Evolutionary conservation across 2,329 filamentous ascomycete genomes (phyloP).

Genomic region (Paecilomyces fulvus): DNA sequence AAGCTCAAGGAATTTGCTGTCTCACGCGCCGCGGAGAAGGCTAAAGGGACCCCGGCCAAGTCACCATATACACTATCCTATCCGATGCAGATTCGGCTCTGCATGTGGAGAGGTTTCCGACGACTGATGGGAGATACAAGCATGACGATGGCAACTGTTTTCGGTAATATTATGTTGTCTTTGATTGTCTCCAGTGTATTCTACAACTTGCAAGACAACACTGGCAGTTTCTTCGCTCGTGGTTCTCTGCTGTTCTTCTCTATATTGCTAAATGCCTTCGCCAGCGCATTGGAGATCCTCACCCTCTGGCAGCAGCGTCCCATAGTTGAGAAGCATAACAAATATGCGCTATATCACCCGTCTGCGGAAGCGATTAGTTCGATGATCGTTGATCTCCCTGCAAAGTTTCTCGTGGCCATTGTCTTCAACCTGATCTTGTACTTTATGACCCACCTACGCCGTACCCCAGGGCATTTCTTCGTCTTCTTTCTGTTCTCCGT

Average conservation of each 20-base stretch:
- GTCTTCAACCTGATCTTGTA: constrained; percentile 74
- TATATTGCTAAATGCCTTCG: constrained; percentile 77
- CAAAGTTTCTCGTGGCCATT: constrained; percentile 65
- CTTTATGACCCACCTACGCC: constrained; percentile 75
- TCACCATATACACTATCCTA: constrained; percentile 81
- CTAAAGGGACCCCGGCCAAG: constrained; percentile 45
- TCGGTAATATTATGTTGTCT: constrained; percentile 65
- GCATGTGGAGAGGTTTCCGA: constrained; percentile 70
- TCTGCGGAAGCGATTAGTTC: constrained; percentile 80
- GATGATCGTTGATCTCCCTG: constrained; percentile 79
- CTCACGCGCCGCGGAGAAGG: constrained; percentile 36
- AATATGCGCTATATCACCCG: constrained; percentile 83
- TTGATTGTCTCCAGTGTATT: constrained; percentile 75
- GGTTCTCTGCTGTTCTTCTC: constrained; percentile 81
- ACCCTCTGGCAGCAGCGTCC: constrained; percentile 81
- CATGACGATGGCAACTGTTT: constrained; percentile 57
- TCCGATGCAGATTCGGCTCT: constrained; percentile 65
- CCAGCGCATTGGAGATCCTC: constrained; percentile 71
- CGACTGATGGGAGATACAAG: constrained; percentile 69
- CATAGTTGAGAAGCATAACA: constrained; percentile 82
- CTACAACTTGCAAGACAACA: constrained; percentile 59
- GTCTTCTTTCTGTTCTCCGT: constrained; percentile 75
- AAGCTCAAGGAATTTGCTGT: constrained; percentile 31
- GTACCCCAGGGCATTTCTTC: constrained; percentile 71
- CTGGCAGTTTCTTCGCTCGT: constrained; percentile 67